A percentile compares a stretch with the other conserved stretches of the same genome.
phyloP scores from a whole-genome alignment of 177 flowering plant genomes.

The Vitis hybrid region DNA sequence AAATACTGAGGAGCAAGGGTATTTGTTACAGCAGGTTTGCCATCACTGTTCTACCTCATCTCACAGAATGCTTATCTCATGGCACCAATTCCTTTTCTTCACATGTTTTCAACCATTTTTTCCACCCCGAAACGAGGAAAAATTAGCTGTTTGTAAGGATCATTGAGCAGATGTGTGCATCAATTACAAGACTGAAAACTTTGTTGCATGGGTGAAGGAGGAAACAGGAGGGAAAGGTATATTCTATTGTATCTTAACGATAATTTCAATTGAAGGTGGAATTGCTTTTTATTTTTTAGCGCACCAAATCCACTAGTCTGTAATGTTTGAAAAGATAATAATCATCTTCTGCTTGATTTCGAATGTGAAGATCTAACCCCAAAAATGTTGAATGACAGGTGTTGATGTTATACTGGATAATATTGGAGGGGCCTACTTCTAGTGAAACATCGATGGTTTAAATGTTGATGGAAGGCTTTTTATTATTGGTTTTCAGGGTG shows the following conservation, averaged over 20 bases:
- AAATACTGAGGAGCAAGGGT: conserved; percentile 66
- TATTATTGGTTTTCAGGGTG: conserved; percentile 73
- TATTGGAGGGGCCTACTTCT: conserved; percentile 79
- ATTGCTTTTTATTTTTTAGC: too few species aligned
- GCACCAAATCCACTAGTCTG: too few species aligned
- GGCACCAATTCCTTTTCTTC: background rate
- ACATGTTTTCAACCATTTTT: conserved; percentile 3
- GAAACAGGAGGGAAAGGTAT: conserved; percentile 88
- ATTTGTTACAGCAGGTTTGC: conserved; percentile 82
- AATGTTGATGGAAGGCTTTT: conserved; percentile 85
- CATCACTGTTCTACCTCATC: too few species aligned
- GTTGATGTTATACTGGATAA: conserved; percentile 90
- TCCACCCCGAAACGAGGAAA: conserved; percentile 74
- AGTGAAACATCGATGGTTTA: conserved; percentile 71
- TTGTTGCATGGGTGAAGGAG: conserved; percentile 80
- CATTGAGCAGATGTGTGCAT: conserved; percentile 95
- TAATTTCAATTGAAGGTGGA: too few species aligned
- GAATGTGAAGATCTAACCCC: background rate
- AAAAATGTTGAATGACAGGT: conserved; percentile 40
- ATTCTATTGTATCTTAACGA: background rate
- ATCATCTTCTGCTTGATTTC: too few species aligned
- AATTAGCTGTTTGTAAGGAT: conserved; percentile 68
- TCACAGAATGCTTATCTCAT: too few species aligned
- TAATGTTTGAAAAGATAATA: too few species aligned
- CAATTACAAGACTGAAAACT: conserved; percentile 93